phyloP scores from a whole-genome alignment of 441 rosid genomes.

The Erodium trifolium region DNA sequence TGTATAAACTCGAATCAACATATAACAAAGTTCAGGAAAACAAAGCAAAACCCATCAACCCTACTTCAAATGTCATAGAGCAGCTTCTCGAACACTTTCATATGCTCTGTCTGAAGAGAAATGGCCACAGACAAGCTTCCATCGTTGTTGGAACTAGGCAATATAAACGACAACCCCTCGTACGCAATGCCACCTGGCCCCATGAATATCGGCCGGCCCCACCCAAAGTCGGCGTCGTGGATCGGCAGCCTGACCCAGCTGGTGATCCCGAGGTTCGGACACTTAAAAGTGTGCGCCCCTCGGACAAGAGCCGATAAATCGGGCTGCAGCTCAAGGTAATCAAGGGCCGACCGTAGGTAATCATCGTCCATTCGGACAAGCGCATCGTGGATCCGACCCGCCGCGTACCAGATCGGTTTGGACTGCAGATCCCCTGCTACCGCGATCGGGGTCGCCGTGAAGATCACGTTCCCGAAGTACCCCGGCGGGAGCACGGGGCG shows the following conservation, averaged over 20 bases:
- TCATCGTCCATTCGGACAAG: slow-evolving; percentile 70
- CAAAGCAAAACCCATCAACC: neutral
- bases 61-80: slow-evolving; percentile 41
- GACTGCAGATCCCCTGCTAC: slow-evolving; percentile 56
- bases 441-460: slow-evolving; percentile 79
- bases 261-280: slow-evolving; percentile 86
- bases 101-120: slow-evolving; percentile 68
- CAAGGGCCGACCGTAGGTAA: slow-evolving; percentile 87
- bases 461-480: slow-evolving; percentile 85
- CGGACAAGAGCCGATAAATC: slow-evolving; percentile 77
- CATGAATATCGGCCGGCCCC: slow-evolving; percentile 96
- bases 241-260: slow-evolving; percentile 93
- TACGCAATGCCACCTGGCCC: slow-evolving; percentile 95
- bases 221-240: slow-evolving; percentile 92
- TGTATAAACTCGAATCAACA: too few relatives aligned
- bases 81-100: slow-evolving; percentile 73
- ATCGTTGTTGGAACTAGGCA: slow-evolving; percentile 71
- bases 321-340: slow-evolving; percentile 85
- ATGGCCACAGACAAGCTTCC: slow-evolving; percentile 87
- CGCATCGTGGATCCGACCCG: slow-evolving; percentile 62
- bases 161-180: slow-evolving; percentile 73
- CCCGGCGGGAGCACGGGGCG: slow-evolving; percentile 70
- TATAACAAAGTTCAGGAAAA: too few relatives aligned
- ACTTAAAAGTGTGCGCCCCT: slow-evolving; percentile 76
- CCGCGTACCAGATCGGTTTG: slow-evolving; percentile 84